phyloP scores from a whole-genome alignment of 371 early-diverging fungal species.

The Catenaria anguillulae region DNA sequence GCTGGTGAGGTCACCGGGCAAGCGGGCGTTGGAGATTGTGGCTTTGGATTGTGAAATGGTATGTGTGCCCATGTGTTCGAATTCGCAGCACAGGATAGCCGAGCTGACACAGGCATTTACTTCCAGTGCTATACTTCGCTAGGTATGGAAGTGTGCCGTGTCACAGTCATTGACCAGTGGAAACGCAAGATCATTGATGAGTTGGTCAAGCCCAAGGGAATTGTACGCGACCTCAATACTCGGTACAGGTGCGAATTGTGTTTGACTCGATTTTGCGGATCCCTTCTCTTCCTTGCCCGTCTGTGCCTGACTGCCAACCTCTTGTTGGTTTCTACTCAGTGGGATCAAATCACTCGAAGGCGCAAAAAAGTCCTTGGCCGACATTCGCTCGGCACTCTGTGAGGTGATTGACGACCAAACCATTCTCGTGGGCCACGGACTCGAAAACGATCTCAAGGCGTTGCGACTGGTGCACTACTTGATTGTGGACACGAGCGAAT shows the following conservation, averaged over 20 bases:
- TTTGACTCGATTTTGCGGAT: background rate
- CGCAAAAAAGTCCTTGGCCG: conserved; percentile 32
- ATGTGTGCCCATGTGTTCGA: too few relatives aligned
- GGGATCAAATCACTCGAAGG: conserved; percentile 54
- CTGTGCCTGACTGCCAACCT: background rate
- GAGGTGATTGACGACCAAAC: conserved; percentile 33
- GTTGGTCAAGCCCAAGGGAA: conserved; percentile 44
- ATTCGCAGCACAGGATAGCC: too few relatives aligned
- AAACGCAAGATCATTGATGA: conserved; percentile 46
- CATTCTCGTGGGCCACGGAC: conserved; percentile 54
- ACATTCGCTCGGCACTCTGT: conserved; percentile 13
- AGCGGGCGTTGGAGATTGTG: background rate
- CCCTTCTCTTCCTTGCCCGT: background rate
- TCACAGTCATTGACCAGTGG: conserved; percentile 40
- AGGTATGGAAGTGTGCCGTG: conserved; percentile 54
- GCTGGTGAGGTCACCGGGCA: too few relatives aligned
- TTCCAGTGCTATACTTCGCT: conserved; percentile 42
- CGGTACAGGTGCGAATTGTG: conserved; percentile 26
- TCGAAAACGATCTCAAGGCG: conserved; percentile 54
- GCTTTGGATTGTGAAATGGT: background rate
- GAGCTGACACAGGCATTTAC: too few relatives aligned
- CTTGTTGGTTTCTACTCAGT: conserved; percentile 20
- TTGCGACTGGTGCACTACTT: conserved; percentile 43
- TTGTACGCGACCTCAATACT: conserved; percentile 54
- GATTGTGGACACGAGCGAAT: conserved; percentile 53